Evolutionary conservation across 495 filamentous ascomycete genomes (phyloP).

Genomic region (Lineolata rhizophorae): DNA sequence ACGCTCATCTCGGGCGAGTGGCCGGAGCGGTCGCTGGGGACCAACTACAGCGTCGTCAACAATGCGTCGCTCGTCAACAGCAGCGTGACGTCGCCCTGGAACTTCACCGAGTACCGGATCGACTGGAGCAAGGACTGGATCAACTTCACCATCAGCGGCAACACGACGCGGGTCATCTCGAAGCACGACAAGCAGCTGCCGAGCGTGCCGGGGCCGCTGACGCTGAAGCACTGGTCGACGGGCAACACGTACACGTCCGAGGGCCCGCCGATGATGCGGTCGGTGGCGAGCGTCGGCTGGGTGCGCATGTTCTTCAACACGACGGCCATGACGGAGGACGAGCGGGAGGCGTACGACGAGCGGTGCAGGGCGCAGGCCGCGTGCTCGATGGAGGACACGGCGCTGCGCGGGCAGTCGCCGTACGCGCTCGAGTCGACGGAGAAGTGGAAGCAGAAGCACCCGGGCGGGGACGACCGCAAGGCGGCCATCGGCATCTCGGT

Average conservation of each 20-base stretch:
- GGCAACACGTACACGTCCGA: conserved; percentile 16
- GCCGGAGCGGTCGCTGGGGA: conserved; percentile 8
- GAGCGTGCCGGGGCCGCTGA: conserved; percentile 14
- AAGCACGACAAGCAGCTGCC: conserved; percentile 9
- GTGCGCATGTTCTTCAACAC: conserved; percentile 22
- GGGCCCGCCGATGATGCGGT: conserved; percentile 15
- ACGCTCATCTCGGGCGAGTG: conserved; percentile 17
- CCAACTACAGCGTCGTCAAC: conserved; percentile 14
- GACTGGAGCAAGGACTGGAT: conserved; percentile 20
- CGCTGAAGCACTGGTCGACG: conserved; percentile 21
- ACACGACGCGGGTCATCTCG: conserved; percentile 9
- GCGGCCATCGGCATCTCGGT: conserved; percentile 9
- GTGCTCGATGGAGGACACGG: conserved; percentile 17
- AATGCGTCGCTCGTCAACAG: conserved; percentile 3
- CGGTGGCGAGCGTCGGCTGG: conserved; percentile 19
- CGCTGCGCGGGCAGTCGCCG: conserved; percentile 14
- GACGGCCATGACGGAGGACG: conserved; percentile 12
- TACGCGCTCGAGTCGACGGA: conserved; percentile 9
- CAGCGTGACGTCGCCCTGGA: conserved; percentile 14
- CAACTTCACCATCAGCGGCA: conserved; percentile 14
- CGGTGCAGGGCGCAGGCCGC: conserved; percentile 12
- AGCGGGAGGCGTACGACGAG: conserved; percentile 9
- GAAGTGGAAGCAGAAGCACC: conserved; percentile 10
- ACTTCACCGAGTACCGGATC: conserved; percentile 18
- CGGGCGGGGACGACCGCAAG: conserved; percentile 4